Evolutionary conservation across 192 early-diverging fungal species (phyloP), one percentile per base, ranked within the genome.

Genomic region (Mortierella hygrophila): DNA sequence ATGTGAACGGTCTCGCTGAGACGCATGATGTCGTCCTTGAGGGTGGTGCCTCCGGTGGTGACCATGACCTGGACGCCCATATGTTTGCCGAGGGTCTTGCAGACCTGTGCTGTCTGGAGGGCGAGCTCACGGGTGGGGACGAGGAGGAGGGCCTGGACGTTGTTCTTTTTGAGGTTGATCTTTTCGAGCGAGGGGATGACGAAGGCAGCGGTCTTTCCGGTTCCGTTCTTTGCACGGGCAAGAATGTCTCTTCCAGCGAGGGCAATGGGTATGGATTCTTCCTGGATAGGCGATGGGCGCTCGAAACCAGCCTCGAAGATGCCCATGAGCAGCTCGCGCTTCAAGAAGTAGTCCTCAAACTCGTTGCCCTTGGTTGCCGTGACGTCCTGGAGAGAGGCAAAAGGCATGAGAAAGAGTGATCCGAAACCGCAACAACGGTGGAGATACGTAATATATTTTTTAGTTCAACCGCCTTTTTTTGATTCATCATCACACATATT

Each of bases 291-390:
- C 70, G 96, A 97, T 38, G 99, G 99, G 42, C 95, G 91, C 86
- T 99, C 99, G 83, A 99, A 99, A 70, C 99, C 99, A 38, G 97
- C 97, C 90, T 99, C 98, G 85, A 98, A 99, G 83, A 99, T 97
- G 38, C 98, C 98, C 98, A 99, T 99, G 68, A 98, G 90, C 70
- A 99, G 91, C 87, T 98, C 97, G 60, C 97, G 94, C 89, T 98
- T 98, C 65, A 99, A 91, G 89, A 96, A 98, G 89, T 98, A 99
- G 89, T 99, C 99, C 89, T 99, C 97, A 88, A 99, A 99, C 83
- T 98, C 97, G 89, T 99, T 99, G 73, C 99, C 99, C 90, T 99
- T 99, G 74, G 99, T 99, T 29, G 93, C 75, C 5, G 83, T 81
- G 73, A 86, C 78, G 63, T 80, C 79, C 78, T 86, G 68, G 26